phyloP scores from a whole-genome alignment of 208 protist species.

The Acanthamoeba culbertsoni region DNA sequence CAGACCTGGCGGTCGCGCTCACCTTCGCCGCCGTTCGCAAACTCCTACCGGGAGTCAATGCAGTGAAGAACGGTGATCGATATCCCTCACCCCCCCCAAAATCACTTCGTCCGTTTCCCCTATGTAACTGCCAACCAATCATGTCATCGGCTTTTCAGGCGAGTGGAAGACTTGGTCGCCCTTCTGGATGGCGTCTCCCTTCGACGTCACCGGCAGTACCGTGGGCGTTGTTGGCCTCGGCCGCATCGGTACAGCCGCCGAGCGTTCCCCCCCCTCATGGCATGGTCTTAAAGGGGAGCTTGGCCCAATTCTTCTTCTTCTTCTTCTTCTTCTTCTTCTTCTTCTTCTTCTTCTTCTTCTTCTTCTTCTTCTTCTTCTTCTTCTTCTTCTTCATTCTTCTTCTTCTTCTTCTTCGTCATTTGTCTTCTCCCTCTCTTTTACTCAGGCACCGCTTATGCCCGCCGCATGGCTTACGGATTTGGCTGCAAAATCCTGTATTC shows the following conservation, averaged over 20 bases:
- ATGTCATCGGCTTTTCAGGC: not conserved
- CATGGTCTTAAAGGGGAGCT: too few relatives aligned
- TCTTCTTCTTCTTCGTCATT: not conserved
- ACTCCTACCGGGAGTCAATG: not conserved
- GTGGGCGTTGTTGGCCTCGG: slow-evolving; percentile 54
- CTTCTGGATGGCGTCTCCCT: slow-evolving; percentile 10
- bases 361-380: too few relatives aligned
- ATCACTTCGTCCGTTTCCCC: not conserved
- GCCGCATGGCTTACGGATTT: slow-evolving; percentile 8
- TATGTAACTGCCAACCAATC: not conserved
- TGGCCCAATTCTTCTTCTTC: not conserved
- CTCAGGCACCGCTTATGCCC: not conserved
- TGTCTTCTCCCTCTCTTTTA: not conserved
- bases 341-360: not conserved
- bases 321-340: not conserved
- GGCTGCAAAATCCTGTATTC: not conserved
- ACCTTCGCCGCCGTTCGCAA: not conserved
- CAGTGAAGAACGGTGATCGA: not conserved
- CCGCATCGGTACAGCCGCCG: not conserved
- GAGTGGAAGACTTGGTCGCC: slow-evolving; percentile 38
- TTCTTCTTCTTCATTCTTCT: not conserved
- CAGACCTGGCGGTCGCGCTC: slow-evolving; percentile 44
- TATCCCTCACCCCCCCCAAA: not conserved
- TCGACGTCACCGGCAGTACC: slow-evolving; percentile 14
- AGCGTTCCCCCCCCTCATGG: not conserved